A percentile compares a stretch with the other conserved stretches of the same genome.
These are phyloP conservation scores for Graphilbum ipis-grandicollis DNA, from an alignment of 2,329 filamentous ascomycete species.

Conservation along the genomic window DNA sequence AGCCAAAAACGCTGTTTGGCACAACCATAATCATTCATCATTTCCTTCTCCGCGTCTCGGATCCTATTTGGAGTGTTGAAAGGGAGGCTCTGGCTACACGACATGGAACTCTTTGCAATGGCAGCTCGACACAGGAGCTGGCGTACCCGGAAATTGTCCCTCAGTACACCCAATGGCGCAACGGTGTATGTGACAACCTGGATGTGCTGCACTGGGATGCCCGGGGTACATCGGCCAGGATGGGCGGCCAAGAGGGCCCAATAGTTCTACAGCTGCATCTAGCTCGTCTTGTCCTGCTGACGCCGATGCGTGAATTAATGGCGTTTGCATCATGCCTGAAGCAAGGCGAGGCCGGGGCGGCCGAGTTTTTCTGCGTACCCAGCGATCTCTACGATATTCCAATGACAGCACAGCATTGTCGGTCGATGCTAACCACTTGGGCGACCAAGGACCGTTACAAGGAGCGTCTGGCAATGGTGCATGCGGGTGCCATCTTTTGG, in stretches of 20 bases:
- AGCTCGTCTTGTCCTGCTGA: slow-evolving; percentile 21
- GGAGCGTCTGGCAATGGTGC: slow-evolving; percentile 36
- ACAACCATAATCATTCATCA: background rate
- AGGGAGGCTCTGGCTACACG: background rate
- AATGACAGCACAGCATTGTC: slow-evolving; percentile 3
- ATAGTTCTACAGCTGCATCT: slow-evolving; percentile 24
- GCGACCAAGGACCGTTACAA: slow-evolving; percentile 33
- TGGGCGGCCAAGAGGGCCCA: slow-evolving; percentile 23
- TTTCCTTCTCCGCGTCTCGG: background rate
- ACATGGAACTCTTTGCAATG: no score
- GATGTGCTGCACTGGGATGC: slow-evolving; percentile 26
- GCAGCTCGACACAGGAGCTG: no score
- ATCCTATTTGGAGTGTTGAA: background rate
- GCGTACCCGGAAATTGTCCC: background rate
- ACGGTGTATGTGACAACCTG: slow-evolving; percentile 22
- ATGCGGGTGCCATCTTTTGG: slow-evolving; percentile 33
- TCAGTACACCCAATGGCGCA: slow-evolving; percentile 20
- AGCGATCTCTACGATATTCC: background rate
- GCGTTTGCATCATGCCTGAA: background rate
- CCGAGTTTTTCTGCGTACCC: background rate
- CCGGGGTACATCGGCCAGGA: slow-evolving; percentile 19
- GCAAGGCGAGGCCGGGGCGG: no score
- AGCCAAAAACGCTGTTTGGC: background rate
- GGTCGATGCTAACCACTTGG: slow-evolving; percentile 25
- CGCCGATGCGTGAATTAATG: slow-evolving; percentile 16